phyloP scores from a whole-genome alignment of 345 rosid species.

The Ceriops tagal region DNA sequence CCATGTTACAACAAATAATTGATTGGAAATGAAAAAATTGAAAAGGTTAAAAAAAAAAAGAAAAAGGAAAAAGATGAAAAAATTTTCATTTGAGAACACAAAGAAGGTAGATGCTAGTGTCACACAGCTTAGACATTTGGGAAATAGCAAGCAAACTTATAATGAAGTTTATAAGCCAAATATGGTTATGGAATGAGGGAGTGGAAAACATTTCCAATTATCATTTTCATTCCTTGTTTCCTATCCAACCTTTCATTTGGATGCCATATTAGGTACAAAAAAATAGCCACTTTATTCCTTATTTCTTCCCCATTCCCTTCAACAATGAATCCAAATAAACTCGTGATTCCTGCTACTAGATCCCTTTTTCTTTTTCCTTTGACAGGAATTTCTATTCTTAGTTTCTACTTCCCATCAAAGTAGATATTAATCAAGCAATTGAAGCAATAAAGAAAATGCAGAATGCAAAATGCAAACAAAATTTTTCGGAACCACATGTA shows the following conservation, averaged over 20 bases:
- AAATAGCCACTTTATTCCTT: not conserved
- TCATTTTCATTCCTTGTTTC: not conserved
- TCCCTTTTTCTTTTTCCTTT: not conserved
- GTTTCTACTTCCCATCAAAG: too few relatives aligned
- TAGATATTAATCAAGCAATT: not conserved
- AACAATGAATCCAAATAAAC: not conserved
- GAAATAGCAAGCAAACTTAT: not conserved
- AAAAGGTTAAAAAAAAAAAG: not conserved
- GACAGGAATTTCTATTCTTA: not conserved
- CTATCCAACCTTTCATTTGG: not conserved
- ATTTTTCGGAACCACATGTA: slow-evolving; percentile 5
- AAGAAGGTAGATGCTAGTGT: not conserved
- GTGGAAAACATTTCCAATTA: not conserved
- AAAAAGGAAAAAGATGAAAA: not conserved
- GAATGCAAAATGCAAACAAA: not conserved
- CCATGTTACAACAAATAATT: slow-evolving; percentile 6
- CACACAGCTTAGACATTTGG: too few relatives aligned
- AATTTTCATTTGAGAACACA: not conserved
- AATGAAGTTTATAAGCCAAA: too few relatives aligned
- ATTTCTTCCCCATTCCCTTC: not conserved
- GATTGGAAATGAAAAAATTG: not conserved
- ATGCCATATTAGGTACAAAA: not conserved
- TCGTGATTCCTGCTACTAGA: not conserved
- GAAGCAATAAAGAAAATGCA: too few relatives aligned
- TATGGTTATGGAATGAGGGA: too few relatives aligned